Evolutionary conservation across 176 grass and related monocot genomes (phyloP).

Genomic region (Aechmea fasciata): DNA sequence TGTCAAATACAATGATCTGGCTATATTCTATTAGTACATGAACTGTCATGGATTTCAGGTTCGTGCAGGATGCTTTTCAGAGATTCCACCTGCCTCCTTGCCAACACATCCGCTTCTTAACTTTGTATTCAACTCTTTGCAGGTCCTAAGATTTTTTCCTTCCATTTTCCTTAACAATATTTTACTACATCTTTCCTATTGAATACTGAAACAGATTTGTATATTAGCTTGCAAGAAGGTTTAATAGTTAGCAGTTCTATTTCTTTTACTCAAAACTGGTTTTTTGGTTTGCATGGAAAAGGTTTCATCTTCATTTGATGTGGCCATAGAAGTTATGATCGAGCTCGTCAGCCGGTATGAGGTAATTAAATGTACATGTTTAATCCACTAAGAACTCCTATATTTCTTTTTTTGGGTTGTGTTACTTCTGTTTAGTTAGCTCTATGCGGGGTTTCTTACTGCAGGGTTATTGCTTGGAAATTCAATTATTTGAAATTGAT

Average conservation of each 20-base stretch:
- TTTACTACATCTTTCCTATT: not conserved
- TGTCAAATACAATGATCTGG: not conserved
- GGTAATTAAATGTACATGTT: constrained; percentile 42
- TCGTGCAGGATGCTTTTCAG: constrained; percentile 67
- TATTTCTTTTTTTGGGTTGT: constrained; percentile 6
- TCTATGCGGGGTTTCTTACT: not conserved
- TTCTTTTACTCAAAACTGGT: constrained; percentile 29
- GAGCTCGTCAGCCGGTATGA: constrained; percentile 83
- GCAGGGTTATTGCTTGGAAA: no score
- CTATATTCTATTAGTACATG: not conserved
- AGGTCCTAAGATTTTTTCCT: constrained; percentile 38
- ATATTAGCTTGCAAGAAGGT: not conserved
- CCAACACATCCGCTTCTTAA: constrained; percentile 64
- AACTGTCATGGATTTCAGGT: constrained; percentile 35
- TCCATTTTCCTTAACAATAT: not conserved
- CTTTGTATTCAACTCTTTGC: constrained; percentile 85
- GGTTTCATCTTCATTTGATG: constrained; percentile 75
- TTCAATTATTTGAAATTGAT: no score
- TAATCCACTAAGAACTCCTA: not conserved
- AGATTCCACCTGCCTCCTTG: constrained; percentile 34
- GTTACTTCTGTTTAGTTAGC: constrained; percentile 16
- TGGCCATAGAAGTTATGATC: constrained; percentile 78
- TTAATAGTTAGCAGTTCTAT: constrained; percentile 1
- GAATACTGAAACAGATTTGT: not conserved
- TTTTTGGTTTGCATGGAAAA: constrained; percentile 31